These are phyloP conservation scores for Clitocybe nebularis DNA, from an alignment of 1,284 basidiomycete genomes.

Conservation along the genomic window DNA sequence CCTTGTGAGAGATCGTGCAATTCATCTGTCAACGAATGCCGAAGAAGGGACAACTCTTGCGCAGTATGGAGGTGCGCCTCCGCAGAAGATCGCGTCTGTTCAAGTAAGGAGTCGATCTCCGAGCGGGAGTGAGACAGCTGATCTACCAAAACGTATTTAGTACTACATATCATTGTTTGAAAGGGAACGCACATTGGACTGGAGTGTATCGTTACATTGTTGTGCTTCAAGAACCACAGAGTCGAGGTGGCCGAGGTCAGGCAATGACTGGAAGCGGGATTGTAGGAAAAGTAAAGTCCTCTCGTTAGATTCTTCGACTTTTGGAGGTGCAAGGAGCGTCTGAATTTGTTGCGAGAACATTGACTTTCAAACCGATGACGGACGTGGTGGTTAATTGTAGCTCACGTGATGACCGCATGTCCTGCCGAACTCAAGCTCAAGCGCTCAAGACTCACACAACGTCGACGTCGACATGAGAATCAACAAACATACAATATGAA, in stretches of 20 bases:
- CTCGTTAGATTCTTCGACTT: constrained; percentile 34
- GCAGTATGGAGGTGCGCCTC: constrained; percentile 53
- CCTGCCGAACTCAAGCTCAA: neutral
- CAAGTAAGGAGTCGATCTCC: constrained; percentile 40
- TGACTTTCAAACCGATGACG: neutral
- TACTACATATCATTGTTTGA: constrained; percentile 8
- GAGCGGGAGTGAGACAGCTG: constrained; percentile 56
- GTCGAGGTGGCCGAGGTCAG: constrained; percentile 45
- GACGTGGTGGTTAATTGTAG: neutral
- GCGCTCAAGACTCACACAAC: no score
- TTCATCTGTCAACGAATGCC: constrained; percentile 77
- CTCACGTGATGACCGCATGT: neutral
- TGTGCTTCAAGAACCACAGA: constrained; percentile 33
- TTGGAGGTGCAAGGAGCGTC: constrained; percentile 45
- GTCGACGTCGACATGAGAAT: no score
- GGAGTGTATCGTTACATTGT: constrained; percentile 32
- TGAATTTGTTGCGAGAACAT: constrained; percentile 54
- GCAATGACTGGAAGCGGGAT: constrained; percentile 38
- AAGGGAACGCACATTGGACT: constrained; percentile 38
- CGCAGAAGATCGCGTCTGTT: constrained; percentile 39
- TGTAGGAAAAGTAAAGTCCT: constrained; percentile 45
- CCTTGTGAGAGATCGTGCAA: constrained; percentile 63
- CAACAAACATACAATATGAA: no score
- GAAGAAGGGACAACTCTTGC: constrained; percentile 68
- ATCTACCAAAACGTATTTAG: constrained; percentile 39